Conservation (phyloP, 2,329 filamentous ascomycete species). For the Penicillium sp. region DNA sequence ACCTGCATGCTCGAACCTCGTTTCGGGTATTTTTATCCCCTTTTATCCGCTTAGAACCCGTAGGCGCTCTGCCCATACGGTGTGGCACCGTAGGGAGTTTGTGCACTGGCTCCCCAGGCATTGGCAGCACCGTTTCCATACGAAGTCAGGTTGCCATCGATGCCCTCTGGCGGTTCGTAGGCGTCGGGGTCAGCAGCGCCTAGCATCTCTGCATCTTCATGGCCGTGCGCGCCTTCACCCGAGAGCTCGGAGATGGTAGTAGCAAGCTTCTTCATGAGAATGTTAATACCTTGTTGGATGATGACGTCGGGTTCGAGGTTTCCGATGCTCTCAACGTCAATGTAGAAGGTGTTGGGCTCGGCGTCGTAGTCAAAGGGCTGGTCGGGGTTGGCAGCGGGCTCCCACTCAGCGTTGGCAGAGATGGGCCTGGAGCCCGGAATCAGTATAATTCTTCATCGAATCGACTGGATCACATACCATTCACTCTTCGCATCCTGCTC, state of each 20-base stretch:
- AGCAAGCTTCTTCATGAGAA: conserved; percentile 88
- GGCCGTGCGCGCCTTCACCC: conserved; percentile 54
- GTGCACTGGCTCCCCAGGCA: conserved; percentile 63
- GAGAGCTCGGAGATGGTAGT: conserved; percentile 67
- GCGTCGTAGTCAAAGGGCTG: conserved; percentile 91
- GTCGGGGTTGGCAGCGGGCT: conserved; percentile 73
- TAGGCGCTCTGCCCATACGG: conserved; percentile 56
- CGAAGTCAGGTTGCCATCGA: conserved; percentile 42
- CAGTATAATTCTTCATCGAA: background rate
- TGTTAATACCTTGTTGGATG: conserved; percentile 76
- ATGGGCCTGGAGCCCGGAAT: conserved; percentile 31
- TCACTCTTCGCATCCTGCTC: conserved; percentile 79
- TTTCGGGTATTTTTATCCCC: conserved; percentile 6
- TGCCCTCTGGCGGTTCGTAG: conserved; percentile 47
- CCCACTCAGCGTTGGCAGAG: conserved; percentile 60
- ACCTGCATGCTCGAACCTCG: conserved; percentile 21
- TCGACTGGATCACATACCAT: conserved; percentile 60
- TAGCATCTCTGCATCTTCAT: conserved; percentile 49
- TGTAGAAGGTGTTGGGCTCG: conserved; percentile 80
- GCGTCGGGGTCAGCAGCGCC: conserved; percentile 53
- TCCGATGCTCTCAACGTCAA: conserved; percentile 86
- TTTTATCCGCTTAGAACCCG: conserved; percentile 25
- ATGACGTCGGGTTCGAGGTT: conserved; percentile 87
- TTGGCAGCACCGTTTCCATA: conserved; percentile 54
- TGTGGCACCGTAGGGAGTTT: conserved; percentile 60